Evolutionary conservation across 345 rosid species (phyloP).

Genomic region (Clarkia xantiana): DNA sequence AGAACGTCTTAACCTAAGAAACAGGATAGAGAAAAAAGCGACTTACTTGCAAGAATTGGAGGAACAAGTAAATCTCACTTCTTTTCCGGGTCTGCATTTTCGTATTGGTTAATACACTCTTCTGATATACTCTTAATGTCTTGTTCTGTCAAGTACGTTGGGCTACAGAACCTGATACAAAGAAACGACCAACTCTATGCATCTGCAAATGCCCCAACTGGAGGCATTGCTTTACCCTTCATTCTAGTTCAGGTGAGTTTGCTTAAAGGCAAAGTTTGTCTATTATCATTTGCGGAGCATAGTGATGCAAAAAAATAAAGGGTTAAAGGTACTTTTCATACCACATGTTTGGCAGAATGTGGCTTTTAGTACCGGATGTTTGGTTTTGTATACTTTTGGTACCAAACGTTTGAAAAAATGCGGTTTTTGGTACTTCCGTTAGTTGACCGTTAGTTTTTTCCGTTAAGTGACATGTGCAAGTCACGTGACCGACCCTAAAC

Average conservation of each 20-base stretch:
- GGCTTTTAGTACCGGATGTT: no score
- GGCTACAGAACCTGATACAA: conserved; percentile 72
- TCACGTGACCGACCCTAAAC: no score
- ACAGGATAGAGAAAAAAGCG: conserved; percentile 75
- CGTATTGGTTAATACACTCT: neutral
- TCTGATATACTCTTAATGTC: conserved; percentile 6
- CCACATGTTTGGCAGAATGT: no score
- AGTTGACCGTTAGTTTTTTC: no score
- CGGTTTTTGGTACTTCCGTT: no score
- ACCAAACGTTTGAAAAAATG: no score
- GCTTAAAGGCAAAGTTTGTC: neutral
- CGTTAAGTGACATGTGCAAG: no score
- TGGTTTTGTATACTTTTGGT: no score
- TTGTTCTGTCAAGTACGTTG: conserved; percentile 42
- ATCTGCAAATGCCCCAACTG: conserved; percentile 67
- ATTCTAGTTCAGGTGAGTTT: conserved; percentile 85
- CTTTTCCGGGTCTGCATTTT: conserved; percentile 5
- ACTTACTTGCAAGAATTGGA: conserved; percentile 80
- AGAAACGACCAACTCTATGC: conserved; percentile 71
- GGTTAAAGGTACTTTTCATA: no score
- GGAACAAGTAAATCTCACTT: conserved; percentile 63
- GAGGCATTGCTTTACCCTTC: conserved; percentile 91
- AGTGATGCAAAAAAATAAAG: no score
- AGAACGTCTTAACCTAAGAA: conserved; percentile 58
- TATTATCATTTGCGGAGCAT: no score